Percentiles rank a stretch among this genome's conserved stretches.
Evolutionary conservation across 192 early-diverging fungal species (phyloP).

Genomic region (Coemansia sp.): DNA sequence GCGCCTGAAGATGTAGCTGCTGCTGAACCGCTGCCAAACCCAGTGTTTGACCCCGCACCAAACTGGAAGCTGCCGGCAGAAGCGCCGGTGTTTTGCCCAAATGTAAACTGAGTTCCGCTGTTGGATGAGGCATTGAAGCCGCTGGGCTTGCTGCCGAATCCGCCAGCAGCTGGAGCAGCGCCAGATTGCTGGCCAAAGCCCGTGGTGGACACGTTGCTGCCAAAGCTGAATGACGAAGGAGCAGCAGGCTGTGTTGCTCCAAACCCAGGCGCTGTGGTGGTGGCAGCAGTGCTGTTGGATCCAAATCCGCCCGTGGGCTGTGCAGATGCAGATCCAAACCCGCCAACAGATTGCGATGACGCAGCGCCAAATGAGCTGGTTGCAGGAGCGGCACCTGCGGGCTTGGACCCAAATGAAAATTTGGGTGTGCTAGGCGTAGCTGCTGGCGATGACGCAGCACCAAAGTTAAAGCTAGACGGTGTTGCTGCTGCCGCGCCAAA

Average conservation of each 20-base stretch:
- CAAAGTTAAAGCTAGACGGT: conserved; percentile 38
- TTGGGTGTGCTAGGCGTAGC: conserved; percentile 23
- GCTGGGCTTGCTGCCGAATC: conserved; percentile 18
- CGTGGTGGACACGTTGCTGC: conserved; percentile 16
- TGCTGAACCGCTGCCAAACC: conserved; percentile 8
- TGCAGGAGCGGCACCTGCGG: background rate
- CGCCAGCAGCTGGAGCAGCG: conserved; percentile 13
- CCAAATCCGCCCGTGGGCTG: conserved; percentile 9
- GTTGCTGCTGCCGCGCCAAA: conserved; percentile 41
- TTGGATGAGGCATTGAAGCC: conserved; percentile 5
- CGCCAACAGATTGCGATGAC: conserved; percentile 8
- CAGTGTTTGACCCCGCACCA: conserved; percentile 1
- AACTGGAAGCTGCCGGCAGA: conserved; percentile 32
- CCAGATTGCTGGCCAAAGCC: conserved; percentile 34
- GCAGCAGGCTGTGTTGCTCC: conserved; percentile 15
- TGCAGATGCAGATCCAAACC: conserved; percentile 12
- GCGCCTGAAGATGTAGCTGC: conserved; percentile 9
- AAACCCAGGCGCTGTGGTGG: conserved; percentile 8
- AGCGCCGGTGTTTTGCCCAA: conserved; percentile 27
- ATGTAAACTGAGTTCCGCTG: conserved; percentile 22
- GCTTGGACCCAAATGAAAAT: conserved; percentile 27
- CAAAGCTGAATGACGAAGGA: conserved; percentile 20
- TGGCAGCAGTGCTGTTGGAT: conserved; percentile 8
- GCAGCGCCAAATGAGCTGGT: conserved; percentile 25
- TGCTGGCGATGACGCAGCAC: conserved; percentile 22